These are phyloP conservation scores for Thozetella sp. DNA, from an alignment of 495 filamentous ascomycete species.

Conservation along the genomic window DNA sequence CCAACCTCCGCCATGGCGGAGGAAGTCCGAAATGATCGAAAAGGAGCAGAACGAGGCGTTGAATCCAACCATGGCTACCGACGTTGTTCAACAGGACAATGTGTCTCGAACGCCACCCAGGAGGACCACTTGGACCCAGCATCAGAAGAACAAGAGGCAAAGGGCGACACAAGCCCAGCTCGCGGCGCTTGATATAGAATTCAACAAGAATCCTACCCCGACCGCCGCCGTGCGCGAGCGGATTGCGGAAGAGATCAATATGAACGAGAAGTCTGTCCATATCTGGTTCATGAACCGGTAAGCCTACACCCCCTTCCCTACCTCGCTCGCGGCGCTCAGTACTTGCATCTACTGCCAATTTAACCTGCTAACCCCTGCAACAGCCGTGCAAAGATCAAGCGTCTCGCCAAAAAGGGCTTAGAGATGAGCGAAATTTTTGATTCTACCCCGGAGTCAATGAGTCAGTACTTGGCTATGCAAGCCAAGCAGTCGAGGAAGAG, in stretches of 20 bases:
- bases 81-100: conserved; percentile 28
- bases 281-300: conserved; percentile 99
- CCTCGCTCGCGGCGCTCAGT: no score
- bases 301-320: conserved; percentile 37
- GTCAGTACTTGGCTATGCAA: conserved; percentile 93
- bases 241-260: conserved; percentile 96
- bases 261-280: conserved; percentile 99
- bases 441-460: conserved; percentile 96
- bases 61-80: conserved; percentile 28
- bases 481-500: conserved; percentile 89
- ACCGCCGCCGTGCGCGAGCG: conserved; percentile 89
- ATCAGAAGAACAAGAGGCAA: conserved; percentile 99
- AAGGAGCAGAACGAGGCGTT: no score
- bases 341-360: background rate
- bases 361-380: conserved; percentile 5
- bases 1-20: no score
- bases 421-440: conserved; percentile 97
- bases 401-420: conserved; percentile 96
- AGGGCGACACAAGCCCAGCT: conserved; percentile 96
- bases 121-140: conserved; percentile 97
- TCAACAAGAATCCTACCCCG: conserved; percentile 99
- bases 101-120: conserved; percentile 80
- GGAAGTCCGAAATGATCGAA: no score
- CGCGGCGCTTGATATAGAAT: conserved; percentile 91
- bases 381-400: conserved; percentile 98